Evolutionary conservation across 176 grass and related monocot species (phyloP).

Genomic region (Rhynchospora breviuscula): DNA sequence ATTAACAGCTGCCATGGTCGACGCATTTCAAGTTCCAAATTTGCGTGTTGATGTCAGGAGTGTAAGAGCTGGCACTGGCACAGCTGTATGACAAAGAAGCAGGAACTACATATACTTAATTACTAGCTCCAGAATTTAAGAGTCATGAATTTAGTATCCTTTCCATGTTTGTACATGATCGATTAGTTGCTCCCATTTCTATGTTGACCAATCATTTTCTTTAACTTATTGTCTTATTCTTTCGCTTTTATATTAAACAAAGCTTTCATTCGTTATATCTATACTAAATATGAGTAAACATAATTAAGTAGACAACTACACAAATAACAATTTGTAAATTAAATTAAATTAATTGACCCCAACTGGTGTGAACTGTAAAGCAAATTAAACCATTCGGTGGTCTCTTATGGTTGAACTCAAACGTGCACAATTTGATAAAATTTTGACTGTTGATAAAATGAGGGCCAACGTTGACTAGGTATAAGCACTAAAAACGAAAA

Average conservation of each 20-base stretch:
- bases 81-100: constrained; percentile 4
- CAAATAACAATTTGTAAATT: neutral
- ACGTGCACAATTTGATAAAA: neutral
- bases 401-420: neutral
- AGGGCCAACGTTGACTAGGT: neutral
- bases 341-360: neutral
- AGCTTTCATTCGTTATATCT: neutral
- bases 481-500: neutral
- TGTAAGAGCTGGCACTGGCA: neutral
- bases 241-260: neutral
- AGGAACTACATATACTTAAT: neutral
- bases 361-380: neutral
- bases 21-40: neutral
- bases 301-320: neutral
- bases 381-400: neutral
- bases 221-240: constrained; percentile 5
- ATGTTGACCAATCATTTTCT: constrained; percentile 1
- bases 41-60: neutral
- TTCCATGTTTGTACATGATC: neutral
- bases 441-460: neutral
- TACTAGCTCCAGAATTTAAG: neutral
- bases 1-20: no score
- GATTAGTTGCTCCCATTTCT: constrained; percentile 13
- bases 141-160: neutral
- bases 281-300: neutral